Evolutionary conservation across 495 filamentous ascomycete species (phyloP), one percentile per base, ranked within the genome.

Genomic region (Filosporella fistucella): DNA sequence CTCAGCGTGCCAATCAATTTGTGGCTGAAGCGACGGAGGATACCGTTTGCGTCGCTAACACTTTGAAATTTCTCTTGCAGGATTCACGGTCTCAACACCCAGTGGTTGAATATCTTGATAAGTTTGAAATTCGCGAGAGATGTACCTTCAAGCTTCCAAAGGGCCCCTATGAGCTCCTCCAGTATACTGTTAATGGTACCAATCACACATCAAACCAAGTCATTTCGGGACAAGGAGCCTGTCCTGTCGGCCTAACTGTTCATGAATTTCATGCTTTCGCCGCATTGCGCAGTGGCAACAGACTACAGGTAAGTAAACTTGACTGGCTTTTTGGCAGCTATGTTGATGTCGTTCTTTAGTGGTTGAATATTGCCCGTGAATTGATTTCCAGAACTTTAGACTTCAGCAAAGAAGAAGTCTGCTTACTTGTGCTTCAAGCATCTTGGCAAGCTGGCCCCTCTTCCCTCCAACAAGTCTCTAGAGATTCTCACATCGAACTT

Each of bases 11-110:
- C 0, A 26, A 37, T 21, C 57, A 47, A 47, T 32, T 34, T 4
- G 38, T 64, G 11, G 36, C 57, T 10, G 25, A 41, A 4, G 59
- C 64, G 1, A 63, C 62, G 0, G 49, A 55, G 13, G 12, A 45
- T 2, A 52, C 64, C 20, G 48, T 81, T 21, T 80, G 69, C 43
- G 56, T 74, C 1, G 47, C 62, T 0, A 75, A 76, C 52, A 71
- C 64, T 0, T 46, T 76, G 30, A 4, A 51, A 12, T 75, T 64
- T 26, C 54, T 49, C 13, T 65, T 74, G 28, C 65, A 56, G 38
- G 50, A 66, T 13, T 23, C 41, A 13, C 33, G 8, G 17, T 46
- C 18, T 14, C 22, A 14, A 8, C 23, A 20, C 22, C 66, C 24
- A 32, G 49, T 24, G 24, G 17, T 11, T 57, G 23, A 38, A 1